These are phyloP conservation scores for Reutealis trisperma DNA, from an alignment of 345 rosid species.

Conservation along the genomic window DNA sequence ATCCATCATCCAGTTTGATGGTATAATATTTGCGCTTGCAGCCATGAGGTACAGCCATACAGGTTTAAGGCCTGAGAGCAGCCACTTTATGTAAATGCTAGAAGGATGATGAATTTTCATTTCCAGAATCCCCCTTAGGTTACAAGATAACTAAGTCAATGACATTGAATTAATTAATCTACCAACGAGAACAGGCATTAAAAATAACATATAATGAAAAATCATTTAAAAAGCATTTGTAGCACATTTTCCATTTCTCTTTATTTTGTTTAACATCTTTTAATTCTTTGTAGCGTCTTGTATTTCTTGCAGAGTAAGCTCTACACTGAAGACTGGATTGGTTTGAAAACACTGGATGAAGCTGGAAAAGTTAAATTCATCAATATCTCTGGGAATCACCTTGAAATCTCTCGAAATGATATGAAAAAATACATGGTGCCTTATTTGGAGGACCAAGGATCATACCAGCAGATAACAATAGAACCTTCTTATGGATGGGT, in stretches of 20 bases:
- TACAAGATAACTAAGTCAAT: background rate
- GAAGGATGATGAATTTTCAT: background rate
- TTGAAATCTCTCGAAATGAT: conserved; percentile 51
- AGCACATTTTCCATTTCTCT: background rate
- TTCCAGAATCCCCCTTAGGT: background rate
- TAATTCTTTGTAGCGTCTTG: background rate
- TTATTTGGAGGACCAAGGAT: conserved; percentile 45
- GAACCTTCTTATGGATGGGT: conserved; percentile 34
- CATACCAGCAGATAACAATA: conserved; percentile 15
- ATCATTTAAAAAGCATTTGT: background rate
- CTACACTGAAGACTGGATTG: conserved; percentile 75
- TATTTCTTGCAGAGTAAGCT: conserved; percentile 46
- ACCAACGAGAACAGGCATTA: background rate
- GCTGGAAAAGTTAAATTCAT: conserved; percentile 69
- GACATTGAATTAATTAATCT: background rate
- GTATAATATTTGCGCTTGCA: background rate
- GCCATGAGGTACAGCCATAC: background rate
- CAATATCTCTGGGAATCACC: conserved; percentile 62
- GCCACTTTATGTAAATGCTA: background rate
- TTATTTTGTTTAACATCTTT: background rate
- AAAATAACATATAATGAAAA: background rate
- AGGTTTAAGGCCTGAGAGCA: background rate
- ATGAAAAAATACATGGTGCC: conserved; percentile 66
- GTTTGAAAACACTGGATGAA: conserved; percentile 63
- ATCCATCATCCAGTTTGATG: background rate